Evolutionary conservation across 78 protist genomes (phyloP), one percentile per base, ranked within the genome.

Genomic region (Chrysochromulina parva): DNA sequence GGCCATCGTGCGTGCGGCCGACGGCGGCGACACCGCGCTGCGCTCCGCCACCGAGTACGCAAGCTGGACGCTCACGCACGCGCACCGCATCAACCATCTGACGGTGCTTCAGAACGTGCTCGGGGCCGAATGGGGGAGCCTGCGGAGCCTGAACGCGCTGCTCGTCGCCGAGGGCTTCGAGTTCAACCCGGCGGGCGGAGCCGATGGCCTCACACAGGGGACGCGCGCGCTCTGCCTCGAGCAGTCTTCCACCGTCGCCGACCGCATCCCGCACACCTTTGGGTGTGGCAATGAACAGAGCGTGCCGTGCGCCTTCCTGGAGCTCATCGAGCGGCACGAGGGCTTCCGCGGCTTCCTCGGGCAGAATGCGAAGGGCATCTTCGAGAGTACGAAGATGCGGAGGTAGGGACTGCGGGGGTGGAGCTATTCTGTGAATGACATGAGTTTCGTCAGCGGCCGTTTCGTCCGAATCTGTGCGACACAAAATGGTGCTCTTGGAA

Each of bases 301-400:
- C 2, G 53, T 71, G 19, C 81, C 54, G 1, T 38, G 54, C 54
- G 1, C 81, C 81, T 71, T 71, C 81, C 81, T 71, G 54, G 81
- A 71, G 53, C 81, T 71, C 54, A 71, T 71, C 53, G 81, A 28
- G 53, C 48, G 81, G 53, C 81, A 71, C 7, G 81, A 71, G 4
- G 81, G 81, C 48, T 71, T 71, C 54, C 20, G 55, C 53, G 81
- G 28, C 81, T 71, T 71, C 53, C 81, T 71, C 53, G 81, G 81
- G 16, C 54, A 28, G 54, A 71, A 71, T 20, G 81, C 81, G 16
- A 9, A 26, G 20, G 81, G 81, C 81, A 71, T 71, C 53, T 71
- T 71, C 81, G 24, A 47, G 26, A 38, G 54, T 2, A 71, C 81
- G 48, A 10, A 11, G 24, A 6, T 5, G 28, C 50, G 28, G 10